Conservation (phyloP, 163 green algal species). For the Scenedesmus sp. region DNA sequence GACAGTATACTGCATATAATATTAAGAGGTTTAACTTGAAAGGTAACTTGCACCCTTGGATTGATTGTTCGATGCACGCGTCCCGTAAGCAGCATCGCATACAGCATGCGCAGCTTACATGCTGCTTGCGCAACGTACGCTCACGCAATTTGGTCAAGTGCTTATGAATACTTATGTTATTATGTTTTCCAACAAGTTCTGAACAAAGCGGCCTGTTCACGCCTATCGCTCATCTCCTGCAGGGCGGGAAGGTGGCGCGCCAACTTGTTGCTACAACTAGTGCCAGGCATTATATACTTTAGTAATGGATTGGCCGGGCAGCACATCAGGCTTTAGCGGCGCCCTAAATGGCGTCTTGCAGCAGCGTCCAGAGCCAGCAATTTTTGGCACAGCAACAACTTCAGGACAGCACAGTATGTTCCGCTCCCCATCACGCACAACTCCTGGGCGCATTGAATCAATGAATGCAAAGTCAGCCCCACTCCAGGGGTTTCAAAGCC, state of each 20-base stretch:
- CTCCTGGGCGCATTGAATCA: not conserved
- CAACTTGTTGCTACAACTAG: not conserved
- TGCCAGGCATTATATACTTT: not conserved
- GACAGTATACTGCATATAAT: too few relatives aligned
- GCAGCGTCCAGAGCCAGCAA: not conserved
- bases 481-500: not conserved
- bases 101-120: not conserved
- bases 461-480: not conserved
- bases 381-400: not conserved
- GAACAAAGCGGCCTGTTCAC: not conserved
- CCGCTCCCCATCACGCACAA: not conserved
- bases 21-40: not conserved
- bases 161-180: too few relatives aligned
- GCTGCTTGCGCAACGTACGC: too few relatives aligned
- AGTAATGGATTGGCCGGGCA: not conserved
- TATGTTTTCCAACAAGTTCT: too few relatives aligned
- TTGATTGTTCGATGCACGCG: not conserved
- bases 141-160: too few relatives aligned
- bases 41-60: not conserved
- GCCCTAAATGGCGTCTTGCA: not conserved
- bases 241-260: slow-evolving; percentile 12
- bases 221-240: not conserved
- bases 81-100: not conserved
- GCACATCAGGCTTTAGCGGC: not conserved
- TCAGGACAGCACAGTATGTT: not conserved